Conservation (phyloP, 768 basidiomycete species). For the Lepiota brunneoincarnata region DNA sequence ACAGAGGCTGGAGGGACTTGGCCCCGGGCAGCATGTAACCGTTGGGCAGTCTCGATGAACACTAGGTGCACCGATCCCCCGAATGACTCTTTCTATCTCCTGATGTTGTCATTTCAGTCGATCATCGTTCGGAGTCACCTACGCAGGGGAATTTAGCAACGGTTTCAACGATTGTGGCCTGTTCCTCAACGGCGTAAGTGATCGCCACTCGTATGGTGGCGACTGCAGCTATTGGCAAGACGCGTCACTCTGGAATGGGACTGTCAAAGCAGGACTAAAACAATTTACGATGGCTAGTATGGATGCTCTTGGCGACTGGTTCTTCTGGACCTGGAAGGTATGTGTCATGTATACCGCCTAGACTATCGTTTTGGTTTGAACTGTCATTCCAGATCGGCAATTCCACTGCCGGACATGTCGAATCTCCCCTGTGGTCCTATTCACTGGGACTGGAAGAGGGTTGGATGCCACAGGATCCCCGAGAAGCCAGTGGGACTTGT, state of each 20-base stretch:
- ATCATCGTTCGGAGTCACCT: constrained; percentile 61
- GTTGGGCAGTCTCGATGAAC: constrained; percentile 60
- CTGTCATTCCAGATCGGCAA: constrained; percentile 29
- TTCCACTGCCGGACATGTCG: constrained; percentile 33
- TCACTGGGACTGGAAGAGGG: constrained; percentile 37
- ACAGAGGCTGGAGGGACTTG: constrained; percentile 41
- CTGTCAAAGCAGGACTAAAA: constrained; percentile 36
- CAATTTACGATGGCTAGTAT: constrained; percentile 58
- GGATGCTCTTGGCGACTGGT: constrained; percentile 40
- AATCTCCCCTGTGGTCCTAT: constrained; percentile 51
- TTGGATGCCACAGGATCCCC: constrained; percentile 53
- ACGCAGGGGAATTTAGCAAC: constrained; percentile 78
- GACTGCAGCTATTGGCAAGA: constrained; percentile 40
- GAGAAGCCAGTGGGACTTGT: constrained; percentile 58
- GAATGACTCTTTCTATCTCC: constrained; percentile 16
- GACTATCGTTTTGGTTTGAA: neutral
- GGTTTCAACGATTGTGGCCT: constrained; percentile 65
- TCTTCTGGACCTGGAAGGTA: constrained; percentile 58
- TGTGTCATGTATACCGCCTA: constrained; percentile 13
- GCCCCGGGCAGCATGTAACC: constrained; percentile 49
- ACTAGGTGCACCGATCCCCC: constrained; percentile 36
- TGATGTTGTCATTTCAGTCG: constrained; percentile 26
- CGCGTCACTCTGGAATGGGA: constrained; percentile 51
- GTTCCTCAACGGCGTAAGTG: constrained; percentile 27
- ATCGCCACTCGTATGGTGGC: constrained; percentile 25